These are phyloP conservation scores for Furcasterigmium furcatum DNA, from an alignment of 2,329 filamentous ascomycete species.

Conservation along the genomic window DNA sequence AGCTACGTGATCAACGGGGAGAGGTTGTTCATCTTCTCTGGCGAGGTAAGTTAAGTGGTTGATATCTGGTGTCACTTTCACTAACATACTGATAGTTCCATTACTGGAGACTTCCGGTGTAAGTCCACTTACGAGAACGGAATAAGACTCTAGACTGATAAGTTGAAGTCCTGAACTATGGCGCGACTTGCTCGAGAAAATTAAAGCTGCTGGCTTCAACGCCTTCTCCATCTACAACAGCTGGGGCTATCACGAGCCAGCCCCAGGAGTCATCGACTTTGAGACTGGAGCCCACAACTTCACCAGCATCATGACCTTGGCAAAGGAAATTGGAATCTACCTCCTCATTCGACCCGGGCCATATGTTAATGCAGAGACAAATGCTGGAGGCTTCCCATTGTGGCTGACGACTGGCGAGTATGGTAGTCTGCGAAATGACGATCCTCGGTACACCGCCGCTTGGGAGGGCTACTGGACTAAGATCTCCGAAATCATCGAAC, in stretches of 20 bases:
- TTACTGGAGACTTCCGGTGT: constrained; percentile 39
- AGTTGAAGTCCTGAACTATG: constrained; percentile 27
- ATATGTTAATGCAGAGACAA: constrained; percentile 62
- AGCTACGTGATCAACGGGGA: constrained; percentile 36
- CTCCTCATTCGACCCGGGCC: constrained; percentile 51
- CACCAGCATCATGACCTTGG: constrained; percentile 40
- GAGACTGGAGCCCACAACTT: constrained; percentile 39
- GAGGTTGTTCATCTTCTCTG: constrained; percentile 38
- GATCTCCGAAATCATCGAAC: constrained; percentile 45
- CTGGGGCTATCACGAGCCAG: constrained; percentile 36
- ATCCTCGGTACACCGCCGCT: constrained; percentile 47
- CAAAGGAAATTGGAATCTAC: constrained; percentile 37
- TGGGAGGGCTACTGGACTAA: constrained; percentile 51
- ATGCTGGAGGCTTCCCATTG: constrained; percentile 58
- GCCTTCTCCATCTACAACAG: constrained; percentile 38
- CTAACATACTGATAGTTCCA: constrained; percentile 27
- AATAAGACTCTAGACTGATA: background rate
- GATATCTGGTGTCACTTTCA: background rate
- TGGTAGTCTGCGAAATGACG: constrained; percentile 48
- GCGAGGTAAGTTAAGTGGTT: constrained; percentile 25
- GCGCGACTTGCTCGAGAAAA: constrained; percentile 37
- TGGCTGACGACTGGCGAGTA: constrained; percentile 62
- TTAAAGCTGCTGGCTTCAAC: constrained; percentile 39
- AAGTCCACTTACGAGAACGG: constrained; percentile 4
- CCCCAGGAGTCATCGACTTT: constrained; percentile 30